These are phyloP conservation scores for Dioszegia crocea DNA, from an alignment of 768 basidiomycete genomes.

Conservation along the genomic window DNA sequence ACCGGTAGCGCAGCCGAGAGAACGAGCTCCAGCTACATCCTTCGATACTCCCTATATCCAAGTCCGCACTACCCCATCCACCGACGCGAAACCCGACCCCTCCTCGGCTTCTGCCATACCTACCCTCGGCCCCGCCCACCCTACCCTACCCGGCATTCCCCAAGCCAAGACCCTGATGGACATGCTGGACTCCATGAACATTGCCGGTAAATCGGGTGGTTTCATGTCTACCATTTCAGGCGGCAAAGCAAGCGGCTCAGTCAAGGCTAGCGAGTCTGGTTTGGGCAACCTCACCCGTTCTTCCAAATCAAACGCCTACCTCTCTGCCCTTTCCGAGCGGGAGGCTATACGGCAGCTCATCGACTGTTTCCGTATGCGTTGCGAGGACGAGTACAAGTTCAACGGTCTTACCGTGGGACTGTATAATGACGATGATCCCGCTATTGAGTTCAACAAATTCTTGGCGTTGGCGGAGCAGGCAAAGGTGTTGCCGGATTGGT, in stretches of 20 bases:
- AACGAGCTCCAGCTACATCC: no score
- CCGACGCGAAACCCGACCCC: no score
- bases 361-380: constrained; percentile 2
- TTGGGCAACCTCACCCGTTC: neutral
- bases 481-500: neutral
- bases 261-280: neutral
- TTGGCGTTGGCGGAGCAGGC: neutral
- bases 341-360: constrained; percentile 4
- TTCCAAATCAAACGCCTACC: neutral
- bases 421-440: neutral
- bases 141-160: no score
- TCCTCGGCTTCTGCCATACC: no score
- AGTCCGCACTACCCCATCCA: no score
- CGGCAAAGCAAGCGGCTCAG: no score
- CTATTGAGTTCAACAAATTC: neutral
- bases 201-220: no score
- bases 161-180: neutral
- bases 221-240: no score
- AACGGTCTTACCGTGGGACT: neutral
- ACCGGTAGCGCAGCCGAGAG: no score
- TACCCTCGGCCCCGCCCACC: no score
- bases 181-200: neutral
- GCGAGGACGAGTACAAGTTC: constrained; percentile 10
- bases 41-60: no score
- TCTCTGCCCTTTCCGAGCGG: neutral